phyloP scores from a whole-genome alignment of 2,329 filamentous ascomycete species.

The Xylaria sp. region DNA sequence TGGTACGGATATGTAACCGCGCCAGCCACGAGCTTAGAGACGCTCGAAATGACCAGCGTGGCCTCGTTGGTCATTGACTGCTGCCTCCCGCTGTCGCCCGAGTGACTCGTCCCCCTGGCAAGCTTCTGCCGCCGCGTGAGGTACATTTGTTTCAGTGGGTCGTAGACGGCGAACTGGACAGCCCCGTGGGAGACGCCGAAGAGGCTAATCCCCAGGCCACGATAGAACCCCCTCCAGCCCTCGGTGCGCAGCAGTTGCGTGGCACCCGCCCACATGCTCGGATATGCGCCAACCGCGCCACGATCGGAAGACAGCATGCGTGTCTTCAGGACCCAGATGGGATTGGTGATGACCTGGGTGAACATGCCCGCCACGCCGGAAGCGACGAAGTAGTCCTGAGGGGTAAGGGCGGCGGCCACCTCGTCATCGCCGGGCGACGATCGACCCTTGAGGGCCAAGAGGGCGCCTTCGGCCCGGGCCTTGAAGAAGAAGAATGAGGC shows the following conservation, averaged over 20 bases:
- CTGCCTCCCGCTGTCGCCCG: conserved; percentile 48
- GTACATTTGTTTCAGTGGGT: conserved; percentile 70
- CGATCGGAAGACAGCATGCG: conserved; percentile 91
- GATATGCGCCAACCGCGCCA: conserved; percentile 80
- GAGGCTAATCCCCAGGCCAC: conserved; percentile 83
- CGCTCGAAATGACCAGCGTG: conserved; percentile 81
- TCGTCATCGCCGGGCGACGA: conserved; percentile 23
- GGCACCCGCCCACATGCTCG: conserved; percentile 78
- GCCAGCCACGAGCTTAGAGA: conserved; percentile 89
- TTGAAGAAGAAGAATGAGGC: conserved; percentile 90
- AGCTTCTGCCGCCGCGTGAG: conserved; percentile 56
- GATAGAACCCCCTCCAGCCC: conserved; percentile 84
- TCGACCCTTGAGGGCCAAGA: conserved; percentile 52
- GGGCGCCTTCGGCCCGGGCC: conserved; percentile 61
- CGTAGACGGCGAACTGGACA: conserved; percentile 96
- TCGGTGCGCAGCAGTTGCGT: conserved; percentile 74
- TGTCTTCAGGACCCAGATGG: conserved; percentile 98
- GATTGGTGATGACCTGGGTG: conserved; percentile 88
- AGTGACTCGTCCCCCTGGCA: not conserved
- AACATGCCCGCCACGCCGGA: conserved; percentile 76
- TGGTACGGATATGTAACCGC: conserved; percentile 94
- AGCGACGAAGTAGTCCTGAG: conserved; percentile 82
- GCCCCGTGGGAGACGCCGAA: conserved; percentile 92
- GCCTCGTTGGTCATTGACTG: conserved; percentile 74
- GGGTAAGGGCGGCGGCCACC: conserved; percentile 56